Conservation (phyloP, 768 basidiomycete species). For the Sporobolomyces phaffii region DNA sequence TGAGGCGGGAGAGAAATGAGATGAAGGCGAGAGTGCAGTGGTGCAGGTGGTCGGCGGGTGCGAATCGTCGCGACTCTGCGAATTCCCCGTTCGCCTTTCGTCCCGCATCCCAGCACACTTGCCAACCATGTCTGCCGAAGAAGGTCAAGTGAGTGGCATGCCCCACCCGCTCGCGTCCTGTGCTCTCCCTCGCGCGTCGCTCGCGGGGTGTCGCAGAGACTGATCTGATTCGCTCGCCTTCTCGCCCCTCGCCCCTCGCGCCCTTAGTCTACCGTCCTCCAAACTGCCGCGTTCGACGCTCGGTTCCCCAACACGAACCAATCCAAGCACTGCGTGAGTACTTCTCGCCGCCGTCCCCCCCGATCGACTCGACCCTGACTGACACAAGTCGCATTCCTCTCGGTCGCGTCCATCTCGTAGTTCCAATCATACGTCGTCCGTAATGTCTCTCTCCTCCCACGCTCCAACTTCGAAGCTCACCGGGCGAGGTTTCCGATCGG, state of each 20-base stretch:
- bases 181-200: neutral
- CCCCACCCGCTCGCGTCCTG: neutral
- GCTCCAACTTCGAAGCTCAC: neutral
- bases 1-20: too few relatives aligned
- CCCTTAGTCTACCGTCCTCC: constrained; percentile 70
- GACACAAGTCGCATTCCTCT: neutral
- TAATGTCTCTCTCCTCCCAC: neutral
- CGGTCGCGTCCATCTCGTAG: neutral
- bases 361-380: neutral
- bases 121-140: constrained; percentile 29
- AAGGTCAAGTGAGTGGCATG: constrained; percentile 12
- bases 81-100: neutral
- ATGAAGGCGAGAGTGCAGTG: too few relatives aligned
- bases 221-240: neutral
- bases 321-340: constrained; percentile 82
- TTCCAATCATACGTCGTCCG: constrained; percentile 39
- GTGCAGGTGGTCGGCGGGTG: too few relatives aligned
- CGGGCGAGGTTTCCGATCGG: neutral
- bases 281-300: constrained; percentile 86
- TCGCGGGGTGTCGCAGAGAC: too few relatives aligned
- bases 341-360: neutral
- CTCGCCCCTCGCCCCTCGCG: neutral
- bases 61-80: too few relatives aligned
- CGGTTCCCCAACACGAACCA: constrained; percentile 54
- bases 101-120: too few relatives aligned